Base-by-base conservation (phyloP, 176 grass and related monocot genomes). In the Carex pumila region DNA sequence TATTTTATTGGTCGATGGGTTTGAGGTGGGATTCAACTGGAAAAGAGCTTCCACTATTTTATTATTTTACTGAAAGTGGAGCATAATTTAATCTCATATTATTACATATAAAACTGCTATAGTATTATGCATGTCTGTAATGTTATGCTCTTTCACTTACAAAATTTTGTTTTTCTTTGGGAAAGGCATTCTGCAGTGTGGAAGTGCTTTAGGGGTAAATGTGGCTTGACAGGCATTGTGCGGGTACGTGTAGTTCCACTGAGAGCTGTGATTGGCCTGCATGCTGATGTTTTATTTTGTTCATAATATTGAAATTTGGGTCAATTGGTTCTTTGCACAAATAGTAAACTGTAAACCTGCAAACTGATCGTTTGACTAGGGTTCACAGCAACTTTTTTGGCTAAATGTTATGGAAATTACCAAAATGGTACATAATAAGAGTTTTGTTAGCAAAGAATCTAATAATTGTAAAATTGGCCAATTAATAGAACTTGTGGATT, bases 141-240 rank as follows among this genome's bases (percentile, higher is more conserved):
- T 53, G 3, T 32, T 67, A 75, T 34, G 3, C 50, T 13, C 29
- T 11, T 56, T 18, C 52, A 34, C 64, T 85, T 43, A 90, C 47
- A 80, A 2, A 70, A 68, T 56, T 15, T 83, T 82, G 9, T 72
- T 55, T 87, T 73, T 30, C 87, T 21, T 84, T 89, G 83, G 65
- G 53, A 66, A 84, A 99, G 96, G 60, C 17, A 1, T 12, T 71
- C 64, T 11, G 91, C 93, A 32, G 19, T 62, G 10, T 99, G 96
- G 96, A 81, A 21, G 30, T 99, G 96, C 67, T 99, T 99, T 70
- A 90, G 93, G 88, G 77, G 85, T 4, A 94, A 4, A 29, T 99
- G 96, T 88, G 96, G 93, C 53, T 99, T 88, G 93, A 90, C 65
- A 71, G 96, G 96, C 84, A 4, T 1, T 85, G 49, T 68, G 31